These are phyloP conservation scores for Linanthus parryae DNA, from an alignment of 148 eudicot species.

Conservation along the genomic window DNA sequence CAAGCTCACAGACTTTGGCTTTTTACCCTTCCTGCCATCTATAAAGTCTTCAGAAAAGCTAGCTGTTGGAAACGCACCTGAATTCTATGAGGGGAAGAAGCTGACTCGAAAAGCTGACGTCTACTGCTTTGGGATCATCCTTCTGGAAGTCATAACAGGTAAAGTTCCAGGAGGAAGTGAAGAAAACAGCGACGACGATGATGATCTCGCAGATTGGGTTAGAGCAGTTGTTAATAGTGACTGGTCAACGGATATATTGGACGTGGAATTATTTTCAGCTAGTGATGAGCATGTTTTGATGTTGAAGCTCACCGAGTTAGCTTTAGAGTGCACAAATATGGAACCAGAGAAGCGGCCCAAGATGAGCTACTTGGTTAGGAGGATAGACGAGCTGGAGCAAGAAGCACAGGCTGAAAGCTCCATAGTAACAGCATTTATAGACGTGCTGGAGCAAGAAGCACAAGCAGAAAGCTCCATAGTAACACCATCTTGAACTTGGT, in stretches of 20 bases:
- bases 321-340: conserved; percentile 34
- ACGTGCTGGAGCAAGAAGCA: conserved; percentile 27
- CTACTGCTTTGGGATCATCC: conserved; percentile 38
- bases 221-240: conserved; percentile 22
- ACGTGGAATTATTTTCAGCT: conserved; percentile 34
- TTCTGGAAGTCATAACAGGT: conserved; percentile 42
- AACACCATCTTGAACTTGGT: too few species aligned
- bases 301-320: conserved; percentile 34
- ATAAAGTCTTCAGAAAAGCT: conserved; percentile 16
- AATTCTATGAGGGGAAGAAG: conserved; percentile 18
- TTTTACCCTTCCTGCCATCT: conserved; percentile 23
- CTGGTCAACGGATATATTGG: conserved; percentile 47
- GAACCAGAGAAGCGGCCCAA: conserved; percentile 32
- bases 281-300: conserved; percentile 32
- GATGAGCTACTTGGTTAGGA: conserved; percentile 29
- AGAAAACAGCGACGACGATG: not conserved
- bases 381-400: conserved; percentile 27
- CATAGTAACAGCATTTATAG: too few species aligned
- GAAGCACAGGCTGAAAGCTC: too few species aligned
- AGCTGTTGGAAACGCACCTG: conserved; percentile 26
- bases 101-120: conserved; percentile 31
- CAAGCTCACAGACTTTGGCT: conserved; percentile 40
- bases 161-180: conserved; percentile 18
- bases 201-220: conserved; percentile 41
- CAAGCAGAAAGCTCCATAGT: too few species aligned